phyloP scores from a whole-genome alignment of 352 stramenopile species.

The Phytophthora pinifolia region DNA sequence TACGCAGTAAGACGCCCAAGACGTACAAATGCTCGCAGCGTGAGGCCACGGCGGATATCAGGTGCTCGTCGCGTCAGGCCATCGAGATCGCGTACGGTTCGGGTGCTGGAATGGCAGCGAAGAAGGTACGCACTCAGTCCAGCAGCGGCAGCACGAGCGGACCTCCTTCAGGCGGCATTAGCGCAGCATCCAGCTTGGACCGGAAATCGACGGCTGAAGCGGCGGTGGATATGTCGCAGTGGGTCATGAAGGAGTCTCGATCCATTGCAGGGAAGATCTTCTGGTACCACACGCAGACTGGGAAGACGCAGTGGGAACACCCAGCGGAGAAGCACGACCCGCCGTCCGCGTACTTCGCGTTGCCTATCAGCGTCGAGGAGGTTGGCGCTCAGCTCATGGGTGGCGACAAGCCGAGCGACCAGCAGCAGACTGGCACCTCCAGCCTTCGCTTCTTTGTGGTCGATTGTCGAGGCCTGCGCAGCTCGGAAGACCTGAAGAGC shows the following conservation, averaged over 20 bases:
- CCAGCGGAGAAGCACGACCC: slow-evolving; percentile 60
- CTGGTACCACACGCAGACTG: slow-evolving; percentile 75
- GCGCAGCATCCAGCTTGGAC: slow-evolving; percentile 19
- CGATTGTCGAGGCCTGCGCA: slow-evolving; percentile 70
- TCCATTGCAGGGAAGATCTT: slow-evolving; percentile 78
- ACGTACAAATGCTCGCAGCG: slow-evolving; percentile 62
- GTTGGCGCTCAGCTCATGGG: slow-evolving; percentile 69
- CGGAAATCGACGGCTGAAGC: slow-evolving; percentile 36
- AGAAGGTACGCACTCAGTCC: slow-evolving; percentile 25
- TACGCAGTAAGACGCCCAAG: slow-evolving; percentile 63
- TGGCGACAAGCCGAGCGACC: slow-evolving; percentile 41
- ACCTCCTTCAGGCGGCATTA: slow-evolving; percentile 20
- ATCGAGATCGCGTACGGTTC: slow-evolving; percentile 64
- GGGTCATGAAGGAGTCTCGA: slow-evolving; percentile 73
- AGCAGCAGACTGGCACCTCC: slow-evolving; percentile 13
- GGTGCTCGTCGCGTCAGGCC: slow-evolving; percentile 52
- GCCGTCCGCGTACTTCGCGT: slow-evolving; percentile 58
- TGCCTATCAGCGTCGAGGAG: slow-evolving; percentile 71
- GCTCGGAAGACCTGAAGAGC: slow-evolving; percentile 78
- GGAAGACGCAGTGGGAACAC: slow-evolving; percentile 82
- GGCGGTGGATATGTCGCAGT: slow-evolving; percentile 78
- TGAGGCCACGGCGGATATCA: slow-evolving; percentile 35
- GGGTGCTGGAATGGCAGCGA: slow-evolving; percentile 20
- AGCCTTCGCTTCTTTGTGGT: slow-evolving; percentile 74
- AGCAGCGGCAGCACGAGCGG: slow-evolving; percentile 20